Evolutionary conservation across 306 rosid genomes (phyloP), one percentile per base, ranked within the genome.

Genomic region (Fagus crenata): DNA sequence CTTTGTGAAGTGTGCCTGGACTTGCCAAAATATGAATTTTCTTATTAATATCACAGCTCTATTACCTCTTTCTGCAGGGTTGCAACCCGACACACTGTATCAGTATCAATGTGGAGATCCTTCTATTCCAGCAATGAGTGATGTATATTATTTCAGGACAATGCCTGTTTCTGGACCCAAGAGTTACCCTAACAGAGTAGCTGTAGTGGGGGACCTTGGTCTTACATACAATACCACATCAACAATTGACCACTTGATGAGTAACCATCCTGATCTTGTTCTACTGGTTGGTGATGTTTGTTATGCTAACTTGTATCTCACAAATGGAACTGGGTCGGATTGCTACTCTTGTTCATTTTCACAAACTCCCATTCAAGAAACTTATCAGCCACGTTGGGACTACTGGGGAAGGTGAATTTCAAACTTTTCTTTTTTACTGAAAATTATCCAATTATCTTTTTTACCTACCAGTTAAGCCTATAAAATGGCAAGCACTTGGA

Each of bases 381-480:
- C 96, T n/a, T 94, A 94, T 64, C 98, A 90, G 79, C 96, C 98
- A 59, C 96, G 98, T 49, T 94, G 98, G 97, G 97, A 94, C 84
- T 92, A 86, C 41, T 94, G 98, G 98, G 97, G 97, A 87, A 94
- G 97, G 97, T 90, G 68, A 68, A 39, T 9, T 17, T 53, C 71
- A 49, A 0, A 79, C 65, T 22, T 33, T 1, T 36, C 75, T 71
- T 46, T 37, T 53, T 37, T 7, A 0, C 35, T n/a, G 37, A 65
- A 54, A 7, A 5, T 64, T 75, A 33, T 49, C 59, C n/a, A 32
- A 39, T 49, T 13, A 42, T 43, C 49, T 67, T 72, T 11, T 11
- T 28, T 65, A 8, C 14, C 15, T 17, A 14, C 54, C 18, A 46
- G 14, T 71, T 37, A 65, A 14, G 31, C 49, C 71, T 65, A 37